phyloP scores from a whole-genome alignment of 495 filamentous ascomycete species.

The Parmelia sp. region DNA sequence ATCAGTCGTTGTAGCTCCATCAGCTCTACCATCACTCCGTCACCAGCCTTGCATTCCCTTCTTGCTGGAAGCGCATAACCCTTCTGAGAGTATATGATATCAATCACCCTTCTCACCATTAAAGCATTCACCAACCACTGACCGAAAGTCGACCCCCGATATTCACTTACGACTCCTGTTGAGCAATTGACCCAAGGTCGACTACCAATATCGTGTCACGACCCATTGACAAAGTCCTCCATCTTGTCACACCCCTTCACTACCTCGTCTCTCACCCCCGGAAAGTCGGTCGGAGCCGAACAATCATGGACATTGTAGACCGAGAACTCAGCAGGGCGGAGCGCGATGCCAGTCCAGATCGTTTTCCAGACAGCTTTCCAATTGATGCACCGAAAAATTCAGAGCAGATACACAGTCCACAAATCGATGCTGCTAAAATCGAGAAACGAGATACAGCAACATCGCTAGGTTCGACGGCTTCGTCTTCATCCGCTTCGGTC shows the following conservation, averaged over 20 bases:
- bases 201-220: too few relatives aligned
- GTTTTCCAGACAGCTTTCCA: conserved; percentile 18
- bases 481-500: conserved; percentile 23
- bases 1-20: too few relatives aligned
- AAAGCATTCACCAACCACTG: too few relatives aligned
- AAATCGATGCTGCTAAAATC: conserved; percentile 1
- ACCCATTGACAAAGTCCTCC: neutral
- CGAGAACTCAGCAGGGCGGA: conserved; percentile 38
- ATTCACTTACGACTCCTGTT: too few relatives aligned
- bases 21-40: too few relatives aligned
- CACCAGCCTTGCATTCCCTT: too few relatives aligned
- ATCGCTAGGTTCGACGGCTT: conserved; percentile 27
- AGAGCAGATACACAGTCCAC: neutral
- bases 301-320: conserved; percentile 34
- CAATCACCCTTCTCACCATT: too few relatives aligned
- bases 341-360: conserved; percentile 25
- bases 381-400: neutral
- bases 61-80: too few relatives aligned
- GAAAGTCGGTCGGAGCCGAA: neutral
- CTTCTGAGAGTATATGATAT: too few relatives aligned
- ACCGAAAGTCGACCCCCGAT: too few relatives aligned
- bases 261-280: neutral
- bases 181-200: too few relatives aligned
- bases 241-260: neutral
- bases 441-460: conserved; percentile 12